Evolutionary conservation across 1,139 yeast species (phyloP).

Genomic region (Yamadazyma atlantica): DNA sequence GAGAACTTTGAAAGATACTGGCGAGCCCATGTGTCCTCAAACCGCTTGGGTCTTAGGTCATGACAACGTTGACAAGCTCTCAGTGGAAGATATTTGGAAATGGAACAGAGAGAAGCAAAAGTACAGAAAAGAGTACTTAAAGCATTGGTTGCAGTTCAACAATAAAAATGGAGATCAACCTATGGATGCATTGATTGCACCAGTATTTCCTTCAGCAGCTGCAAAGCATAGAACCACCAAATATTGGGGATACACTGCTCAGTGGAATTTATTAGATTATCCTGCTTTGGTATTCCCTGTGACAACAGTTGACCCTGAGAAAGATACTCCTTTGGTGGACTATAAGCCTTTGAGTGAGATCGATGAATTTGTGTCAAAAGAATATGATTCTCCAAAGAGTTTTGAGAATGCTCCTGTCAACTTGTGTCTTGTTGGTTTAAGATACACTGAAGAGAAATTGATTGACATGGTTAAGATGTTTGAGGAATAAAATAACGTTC

Average conservation of each 20-base stretch:
- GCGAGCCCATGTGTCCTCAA: constrained; percentile 22
- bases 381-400: constrained; percentile 11
- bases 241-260: constrained; percentile 61
- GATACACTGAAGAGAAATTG: constrained; percentile 27
- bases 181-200: constrained; percentile 63
- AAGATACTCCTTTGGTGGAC: constrained; percentile 23
- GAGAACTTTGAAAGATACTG: constrained; percentile 15
- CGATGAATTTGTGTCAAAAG: constrained; percentile 19
- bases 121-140: constrained; percentile 20
- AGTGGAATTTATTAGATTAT: constrained; percentile 58
- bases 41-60: constrained; percentile 17
- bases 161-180: constrained; percentile 34
- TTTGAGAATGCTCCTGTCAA: constrained; percentile 32
- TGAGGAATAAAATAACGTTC: background rate
- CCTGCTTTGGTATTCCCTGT: constrained; percentile 52
- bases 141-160: constrained; percentile 18
- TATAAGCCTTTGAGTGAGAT: background rate
- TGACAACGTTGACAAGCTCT: constrained; percentile 7
- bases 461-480: constrained; percentile 2
- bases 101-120: constrained; percentile 22
- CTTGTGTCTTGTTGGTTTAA: constrained; percentile 26
- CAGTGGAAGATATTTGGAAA: constrained; percentile 16
- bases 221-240: constrained; percentile 1
- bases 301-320: constrained; percentile 41
- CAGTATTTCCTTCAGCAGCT: constrained; percentile 49